Conservation (phyloP, 2,329 filamentous ascomycete species). For the Aspergillus sp. region DNA sequence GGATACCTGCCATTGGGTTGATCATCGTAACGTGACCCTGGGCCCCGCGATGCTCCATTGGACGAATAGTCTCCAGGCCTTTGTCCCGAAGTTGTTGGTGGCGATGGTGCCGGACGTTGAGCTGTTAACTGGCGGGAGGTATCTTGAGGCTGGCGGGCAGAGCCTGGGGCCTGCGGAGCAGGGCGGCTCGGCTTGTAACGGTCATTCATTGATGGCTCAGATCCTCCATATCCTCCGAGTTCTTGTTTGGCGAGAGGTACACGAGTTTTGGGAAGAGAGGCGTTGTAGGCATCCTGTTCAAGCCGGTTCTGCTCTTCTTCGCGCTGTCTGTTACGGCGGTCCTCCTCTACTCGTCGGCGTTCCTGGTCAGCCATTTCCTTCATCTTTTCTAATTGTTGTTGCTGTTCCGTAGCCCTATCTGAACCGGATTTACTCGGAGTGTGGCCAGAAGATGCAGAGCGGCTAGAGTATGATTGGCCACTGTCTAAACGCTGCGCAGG, state of each 20-base stretch:
- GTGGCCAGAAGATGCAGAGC: conserved; percentile 34
- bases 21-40: conserved; percentile 32
- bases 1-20: conserved; percentile 34
- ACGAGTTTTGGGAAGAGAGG: conserved; percentile 79
- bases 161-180: conserved; percentile 72
- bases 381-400: conserved; percentile 46
- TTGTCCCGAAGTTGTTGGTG: conserved; percentile 55
- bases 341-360: conserved; percentile 53
- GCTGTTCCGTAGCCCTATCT: conserved; percentile 48
- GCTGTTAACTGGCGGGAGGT: conserved; percentile 60
- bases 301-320: conserved; percentile 64
- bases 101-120: conserved; percentile 78
- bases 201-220: conserved; percentile 47
- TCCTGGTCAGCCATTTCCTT: conserved; percentile 60
- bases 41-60: conserved; percentile 35
- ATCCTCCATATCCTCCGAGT: conserved; percentile 68
- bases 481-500: conserved; percentile 46
- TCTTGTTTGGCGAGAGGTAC: conserved; percentile 85
- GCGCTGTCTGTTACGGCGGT: conserved; percentile 48
- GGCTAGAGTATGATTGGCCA: conserved; percentile 40
- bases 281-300: conserved; percentile 86
- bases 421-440: conserved; percentile 56
- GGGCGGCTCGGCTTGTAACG: conserved; percentile 85
- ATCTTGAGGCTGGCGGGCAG: conserved; percentile 54
- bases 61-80: conserved; percentile 22